Evolutionary conservation across 306 rosid genomes (phyloP).

Genomic region (Pachyrhizus erosus): DNA sequence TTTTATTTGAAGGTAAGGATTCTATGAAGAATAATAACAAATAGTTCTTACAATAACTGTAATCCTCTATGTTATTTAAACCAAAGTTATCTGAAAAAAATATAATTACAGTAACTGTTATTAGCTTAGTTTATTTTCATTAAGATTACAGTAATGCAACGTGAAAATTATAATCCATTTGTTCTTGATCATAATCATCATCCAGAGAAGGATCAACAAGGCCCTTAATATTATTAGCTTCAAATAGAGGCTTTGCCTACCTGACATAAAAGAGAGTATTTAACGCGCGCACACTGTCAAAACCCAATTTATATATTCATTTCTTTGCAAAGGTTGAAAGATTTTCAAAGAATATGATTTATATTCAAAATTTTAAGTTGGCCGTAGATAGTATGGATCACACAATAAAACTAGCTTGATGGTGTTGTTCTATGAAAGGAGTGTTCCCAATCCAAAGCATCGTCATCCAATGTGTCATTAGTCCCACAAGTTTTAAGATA

Average conservation of each 20-base stretch:
- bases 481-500: too few species aligned
- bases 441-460: too few species aligned
- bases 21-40: neutral
- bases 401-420: neutral
- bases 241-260: slow-evolving; percentile 79
- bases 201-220: slow-evolving; percentile 78
- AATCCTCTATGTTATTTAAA: neutral
- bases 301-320: neutral
- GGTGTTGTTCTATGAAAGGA: neutral
- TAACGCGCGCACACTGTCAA: neutral
- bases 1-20: too few species aligned
- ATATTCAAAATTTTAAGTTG: neutral
- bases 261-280: neutral
- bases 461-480: too few species aligned
- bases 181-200: slow-evolving; percentile 53
- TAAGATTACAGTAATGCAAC: neutral
- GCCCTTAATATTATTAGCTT: slow-evolving; percentile 48
- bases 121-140: neutral
- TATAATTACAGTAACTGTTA: neutral
- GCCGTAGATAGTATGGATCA: neutral
- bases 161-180: slow-evolving; percentile 52
- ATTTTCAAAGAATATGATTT: neutral
- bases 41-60: neutral
- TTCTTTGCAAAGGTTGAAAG: neutral
- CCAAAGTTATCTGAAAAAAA: neutral